A percentile compares a stretch with the other conserved stretches of the same genome.
These are phyloP conservation scores for Acacia melanoxylon DNA, from an alignment of 306 rosid genomes.

Conservation along the genomic window DNA sequence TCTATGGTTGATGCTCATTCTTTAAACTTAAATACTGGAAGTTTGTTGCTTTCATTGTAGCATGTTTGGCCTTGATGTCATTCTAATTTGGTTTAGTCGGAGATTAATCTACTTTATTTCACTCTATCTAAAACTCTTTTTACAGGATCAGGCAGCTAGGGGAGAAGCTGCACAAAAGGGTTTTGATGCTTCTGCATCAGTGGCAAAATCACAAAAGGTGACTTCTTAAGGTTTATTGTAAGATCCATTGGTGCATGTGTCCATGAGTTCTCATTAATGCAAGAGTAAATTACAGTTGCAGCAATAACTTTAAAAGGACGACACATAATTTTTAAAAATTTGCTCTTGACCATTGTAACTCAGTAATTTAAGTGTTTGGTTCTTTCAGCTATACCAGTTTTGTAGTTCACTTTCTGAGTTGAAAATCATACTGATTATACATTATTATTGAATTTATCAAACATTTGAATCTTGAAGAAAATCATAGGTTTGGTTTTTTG, in stretches of 20 bases:
- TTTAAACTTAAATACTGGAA: slow-evolving; percentile 3
- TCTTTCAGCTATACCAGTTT: neutral
- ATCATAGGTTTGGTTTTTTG: neutral
- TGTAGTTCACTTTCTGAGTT: neutral
- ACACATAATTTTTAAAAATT: neutral
- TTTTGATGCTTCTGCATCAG: slow-evolving; percentile 41
- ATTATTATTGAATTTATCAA: neutral
- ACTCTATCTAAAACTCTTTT: neutral
- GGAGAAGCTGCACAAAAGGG: slow-evolving; percentile 46
- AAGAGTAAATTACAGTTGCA: neutral
- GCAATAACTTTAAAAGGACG: neutral
- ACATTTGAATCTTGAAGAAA: neutral
- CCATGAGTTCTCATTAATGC: neutral
- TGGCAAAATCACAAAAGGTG: slow-evolving; percentile 61
- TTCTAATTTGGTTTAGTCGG: neutral
- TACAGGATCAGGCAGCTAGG: slow-evolving; percentile 74
- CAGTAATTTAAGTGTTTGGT: neutral
- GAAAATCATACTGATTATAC: neutral
- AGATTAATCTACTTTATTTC: slow-evolving; percentile 25
- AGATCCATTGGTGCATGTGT: neutral
- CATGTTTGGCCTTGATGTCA: neutral
- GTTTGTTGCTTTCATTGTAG: slow-evolving; percentile 13
- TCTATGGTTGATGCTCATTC: neutral
- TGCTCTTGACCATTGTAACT: neutral
- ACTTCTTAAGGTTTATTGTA: neutral